Evolutionary conservation across 495 filamentous ascomycete genomes (phyloP).

Genomic region (Hypoxylon trugodes): DNA sequence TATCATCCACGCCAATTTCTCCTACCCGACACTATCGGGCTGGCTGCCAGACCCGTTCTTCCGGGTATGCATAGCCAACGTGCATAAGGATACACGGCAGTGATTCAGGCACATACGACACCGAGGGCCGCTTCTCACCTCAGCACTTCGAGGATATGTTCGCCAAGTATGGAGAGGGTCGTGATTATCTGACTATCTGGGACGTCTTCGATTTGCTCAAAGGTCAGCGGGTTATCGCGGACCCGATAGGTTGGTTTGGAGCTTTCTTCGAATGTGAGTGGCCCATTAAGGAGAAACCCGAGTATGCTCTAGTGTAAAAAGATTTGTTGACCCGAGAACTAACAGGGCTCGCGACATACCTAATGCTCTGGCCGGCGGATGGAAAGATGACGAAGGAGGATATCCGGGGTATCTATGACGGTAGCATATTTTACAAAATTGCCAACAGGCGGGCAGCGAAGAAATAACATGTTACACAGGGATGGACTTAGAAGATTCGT

Average conservation of each 20-base stretch:
- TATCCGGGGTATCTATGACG: slow-evolving; percentile 45
- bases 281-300: neutral
- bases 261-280: slow-evolving; percentile 52
- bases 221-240: slow-evolving; percentile 54
- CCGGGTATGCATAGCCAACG: slow-evolving; percentile 56
- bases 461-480: neutral
- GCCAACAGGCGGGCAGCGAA: slow-evolving; percentile 21
- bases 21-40: slow-evolving; percentile 57
- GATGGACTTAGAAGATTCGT: neutral
- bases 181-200: slow-evolving; percentile 42
- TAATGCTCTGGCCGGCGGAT: slow-evolving; percentile 51
- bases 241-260: slow-evolving; percentile 56
- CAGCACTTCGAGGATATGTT: slow-evolving; percentile 68
- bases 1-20: slow-evolving; percentile 60
- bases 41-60: slow-evolving; percentile 60
- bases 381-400: slow-evolving; percentile 46
- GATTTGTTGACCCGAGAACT: neutral
- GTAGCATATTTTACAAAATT: slow-evolving; percentile 53
- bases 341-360: slow-evolving; percentile 58
- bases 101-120: slow-evolving; percentile 61
- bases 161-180: slow-evolving; percentile 56
- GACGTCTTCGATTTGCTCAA: slow-evolving; percentile 47
- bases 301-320: neutral
- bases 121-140: slow-evolving; percentile 63
- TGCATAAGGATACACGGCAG: slow-evolving; percentile 68